Conservation (phyloP, 257 asterid species). For the Nyctanthes arbortristis region DNA sequence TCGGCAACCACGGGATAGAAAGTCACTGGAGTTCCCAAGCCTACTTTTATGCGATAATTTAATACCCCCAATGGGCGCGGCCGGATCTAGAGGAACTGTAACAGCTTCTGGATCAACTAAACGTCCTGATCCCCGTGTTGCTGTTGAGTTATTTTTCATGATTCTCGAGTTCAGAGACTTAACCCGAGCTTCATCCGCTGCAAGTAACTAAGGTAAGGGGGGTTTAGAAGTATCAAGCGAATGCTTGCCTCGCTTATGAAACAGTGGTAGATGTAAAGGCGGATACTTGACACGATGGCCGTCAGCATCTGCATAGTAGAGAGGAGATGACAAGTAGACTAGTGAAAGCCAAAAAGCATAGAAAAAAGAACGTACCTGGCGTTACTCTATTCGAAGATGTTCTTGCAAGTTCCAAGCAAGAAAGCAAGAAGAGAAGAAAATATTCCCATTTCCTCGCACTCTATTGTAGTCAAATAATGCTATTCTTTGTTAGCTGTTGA, state of each 20-base stretch:
- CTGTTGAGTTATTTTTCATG: too few relatives aligned
- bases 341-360: background rate
- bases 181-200: slow-evolving; percentile 38
- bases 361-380: slow-evolving; percentile 33
- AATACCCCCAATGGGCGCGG: slow-evolving; percentile 35
- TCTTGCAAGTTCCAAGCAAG: slow-evolving; percentile 35
- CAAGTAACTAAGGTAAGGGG: slow-evolving; percentile 29
- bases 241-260: slow-evolving; percentile 27
- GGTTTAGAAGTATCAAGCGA: slow-evolving; percentile 17
- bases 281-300: slow-evolving; percentile 15
- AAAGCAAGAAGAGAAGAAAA: slow-evolving; percentile 33
- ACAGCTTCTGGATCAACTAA: slow-evolving; percentile 23
- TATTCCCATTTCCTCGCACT: slow-evolving; percentile 28
- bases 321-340: background rate
- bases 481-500: too few relatives aligned
- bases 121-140: background rate
- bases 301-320: slow-evolving; percentile 29
- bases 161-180: slow-evolving; percentile 42
- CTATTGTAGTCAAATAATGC: too few relatives aligned
- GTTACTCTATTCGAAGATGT: slow-evolving; percentile 35
- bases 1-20: slow-evolving; percentile 49
- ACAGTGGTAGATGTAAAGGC: slow-evolving; percentile 41
- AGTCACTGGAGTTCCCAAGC: slow-evolving; percentile 53
- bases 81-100: slow-evolving; percentile 45
- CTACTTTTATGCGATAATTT: slow-evolving; percentile 52